A percentile compares a stretch with the other conserved stretches of the same genome.
These are phyloP conservation scores for Domatiomyces globalis DNA, from an alignment of 2,329 filamentous ascomycete species.

Conservation along the genomic window DNA sequence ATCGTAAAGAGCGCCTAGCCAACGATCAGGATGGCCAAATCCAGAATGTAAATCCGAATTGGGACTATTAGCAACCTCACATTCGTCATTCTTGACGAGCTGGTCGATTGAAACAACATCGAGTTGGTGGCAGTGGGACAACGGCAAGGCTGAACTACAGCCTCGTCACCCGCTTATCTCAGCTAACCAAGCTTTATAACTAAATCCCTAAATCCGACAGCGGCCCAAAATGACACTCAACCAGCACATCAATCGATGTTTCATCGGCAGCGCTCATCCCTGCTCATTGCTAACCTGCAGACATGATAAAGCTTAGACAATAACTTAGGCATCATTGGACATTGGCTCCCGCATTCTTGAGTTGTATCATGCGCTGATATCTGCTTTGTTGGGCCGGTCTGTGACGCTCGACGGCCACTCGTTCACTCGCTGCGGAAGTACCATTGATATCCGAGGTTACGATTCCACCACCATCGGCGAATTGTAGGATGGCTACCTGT, in stretches of 20 bases:
- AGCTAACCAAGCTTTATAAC: neutral
- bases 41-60: too few relatives aligned
- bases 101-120: too few relatives aligned
- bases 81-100: too few relatives aligned
- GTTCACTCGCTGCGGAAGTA: too few relatives aligned
- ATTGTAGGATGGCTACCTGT: conserved; percentile 1
- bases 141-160: neutral
- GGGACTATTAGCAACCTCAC: too few relatives aligned
- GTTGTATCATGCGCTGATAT: neutral
- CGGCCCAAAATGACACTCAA: too few relatives aligned
- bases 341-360: neutral
- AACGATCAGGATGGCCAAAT: neutral
- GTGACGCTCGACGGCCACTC: neutral
- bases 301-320: neutral
- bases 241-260: neutral
- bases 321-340: neutral
- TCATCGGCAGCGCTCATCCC: neutral
- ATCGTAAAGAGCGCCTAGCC: neutral
- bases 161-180: neutral
- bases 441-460: neutral
- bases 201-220: neutral
- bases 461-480: neutral
- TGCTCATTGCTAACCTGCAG: neutral
- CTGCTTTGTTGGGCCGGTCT: neutral
- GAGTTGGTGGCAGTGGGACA: neutral